phyloP scores from a whole-genome alignment of 2,329 filamentous ascomycete species.

The Zymoseptoria ardabiliae region DNA sequence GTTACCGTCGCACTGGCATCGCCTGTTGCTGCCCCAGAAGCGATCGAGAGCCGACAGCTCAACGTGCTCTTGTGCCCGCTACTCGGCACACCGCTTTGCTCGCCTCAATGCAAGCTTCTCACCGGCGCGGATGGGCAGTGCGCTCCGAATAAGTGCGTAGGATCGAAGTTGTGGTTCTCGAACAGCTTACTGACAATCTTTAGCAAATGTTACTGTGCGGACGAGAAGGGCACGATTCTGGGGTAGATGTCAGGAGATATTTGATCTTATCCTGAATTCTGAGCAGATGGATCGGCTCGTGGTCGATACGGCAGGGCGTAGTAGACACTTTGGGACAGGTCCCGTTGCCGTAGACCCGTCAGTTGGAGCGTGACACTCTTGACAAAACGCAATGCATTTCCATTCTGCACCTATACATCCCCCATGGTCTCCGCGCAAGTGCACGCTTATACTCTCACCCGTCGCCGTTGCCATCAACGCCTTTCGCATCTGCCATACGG shows the following conservation, averaged over 20 bases:
- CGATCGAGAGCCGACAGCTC: constrained; percentile 7
- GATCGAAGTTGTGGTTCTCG: background rate
- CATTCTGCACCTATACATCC: too few species aligned
- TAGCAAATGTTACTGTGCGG: constrained; percentile 11
- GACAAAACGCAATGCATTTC: too few species aligned
- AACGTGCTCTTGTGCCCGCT: constrained; percentile 10
- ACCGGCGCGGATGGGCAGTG: constrained; percentile 9
- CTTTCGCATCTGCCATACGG: too few species aligned
- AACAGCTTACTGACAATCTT: background rate
- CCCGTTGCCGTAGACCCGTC: too few species aligned
- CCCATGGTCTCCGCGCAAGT: too few species aligned
- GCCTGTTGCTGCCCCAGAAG: background rate
- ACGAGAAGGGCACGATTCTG: constrained; percentile 7
- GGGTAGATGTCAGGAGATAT: background rate
- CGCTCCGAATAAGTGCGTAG: constrained; percentile 7
- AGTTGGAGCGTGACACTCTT: too few species aligned
- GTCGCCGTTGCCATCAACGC: too few species aligned
- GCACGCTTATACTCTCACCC: too few species aligned
- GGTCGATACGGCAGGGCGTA: too few species aligned
- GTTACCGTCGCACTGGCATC: constrained; percentile 5
- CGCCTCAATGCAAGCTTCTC: constrained; percentile 3
- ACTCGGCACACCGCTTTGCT: constrained; percentile 7
- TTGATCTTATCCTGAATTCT: background rate
- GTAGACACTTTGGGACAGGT: too few species aligned
- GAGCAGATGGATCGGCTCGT: background rate